Base-by-base conservation (phyloP, 2,329 filamentous ascomycete genomes). In the Cryphonectria parasitica region DNA sequence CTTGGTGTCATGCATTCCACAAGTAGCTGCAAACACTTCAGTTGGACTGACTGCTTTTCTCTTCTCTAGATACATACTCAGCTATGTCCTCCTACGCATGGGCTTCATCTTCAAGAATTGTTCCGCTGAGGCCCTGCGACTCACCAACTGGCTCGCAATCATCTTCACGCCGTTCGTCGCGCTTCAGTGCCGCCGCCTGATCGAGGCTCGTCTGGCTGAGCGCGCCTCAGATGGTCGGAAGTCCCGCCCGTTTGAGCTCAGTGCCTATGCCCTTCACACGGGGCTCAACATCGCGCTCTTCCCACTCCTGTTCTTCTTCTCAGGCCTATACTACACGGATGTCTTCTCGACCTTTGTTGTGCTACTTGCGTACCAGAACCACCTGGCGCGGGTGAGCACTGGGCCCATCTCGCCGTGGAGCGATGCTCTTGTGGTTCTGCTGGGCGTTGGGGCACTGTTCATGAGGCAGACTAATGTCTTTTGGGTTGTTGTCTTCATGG, bases 391-490 rank as follows among this genome's bases (percentile, higher is more conserved):
- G 22, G 73, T 86, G 1, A 80, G 79, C 25, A 70, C 43, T 73
- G 76, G 15, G 66, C 63, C 77, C 6, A 80, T 81, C 39, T 31
- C 63, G 0, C 22, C 82, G 6, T 3, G 75, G 10, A 86, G 79
- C 60, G 83, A 84, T 64, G 1, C 89, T 0, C 72, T 75, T 15
- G 83, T 83, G 0, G 72, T 93, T 0, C 1, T 84, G 0, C 78
- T 91, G 7, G 94, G 94, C 0, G 73, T 93, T 0, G 73, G 88
- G 1, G 86, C 93, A 0, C 84, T 99, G 28, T 82, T 87, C 2
- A 96, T 97, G 84, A 87, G 96, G 34, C 96, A 99, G 80, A 99
- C 96, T 0, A 99, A 99, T 76, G 92, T 98, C 69, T 97, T 99
- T 78, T 99, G 96, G 96, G 90, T 95, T 0, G 91, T 93, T 0